These are phyloP conservation scores for Trichaptum fuscoviolaceum DNA, from an alignment of 768 basidiomycete genomes.

Conservation along the genomic window DNA sequence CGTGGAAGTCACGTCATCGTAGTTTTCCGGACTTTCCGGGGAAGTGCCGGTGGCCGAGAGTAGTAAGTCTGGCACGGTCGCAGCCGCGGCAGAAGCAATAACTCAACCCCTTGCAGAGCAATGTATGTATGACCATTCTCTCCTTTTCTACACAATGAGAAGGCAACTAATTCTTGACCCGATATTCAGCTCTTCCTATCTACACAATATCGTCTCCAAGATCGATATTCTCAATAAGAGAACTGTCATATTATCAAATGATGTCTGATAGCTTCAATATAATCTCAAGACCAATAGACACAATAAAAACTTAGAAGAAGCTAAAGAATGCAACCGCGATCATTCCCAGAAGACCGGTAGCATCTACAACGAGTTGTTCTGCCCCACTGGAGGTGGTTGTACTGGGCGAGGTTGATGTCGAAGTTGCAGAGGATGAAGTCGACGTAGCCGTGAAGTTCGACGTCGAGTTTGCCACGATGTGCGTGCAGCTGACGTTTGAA, in stretches of 20 bases:
- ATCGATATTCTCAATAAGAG: no score
- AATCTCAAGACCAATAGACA: neutral
- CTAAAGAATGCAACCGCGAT: neutral
- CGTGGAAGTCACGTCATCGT: neutral
- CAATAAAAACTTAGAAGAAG: neutral
- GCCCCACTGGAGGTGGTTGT: neutral
- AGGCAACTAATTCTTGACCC: no score
- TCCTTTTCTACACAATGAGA: no score
- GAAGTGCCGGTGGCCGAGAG: no score
- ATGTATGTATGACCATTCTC: no score
- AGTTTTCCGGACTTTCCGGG: neutral
- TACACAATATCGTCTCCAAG: no score
- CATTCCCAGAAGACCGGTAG: neutral
- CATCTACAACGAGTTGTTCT: neutral
- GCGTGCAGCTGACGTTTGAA: constrained; percentile 34
- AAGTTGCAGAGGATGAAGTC: neutral
- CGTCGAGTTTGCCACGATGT: constrained; percentile 16
- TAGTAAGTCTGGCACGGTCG: no score
- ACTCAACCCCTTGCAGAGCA: no score
- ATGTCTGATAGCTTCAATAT: no score
- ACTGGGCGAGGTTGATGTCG: neutral
- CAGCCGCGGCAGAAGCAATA: no score
- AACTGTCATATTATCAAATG: no score
- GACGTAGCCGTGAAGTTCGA: constrained; percentile 1
- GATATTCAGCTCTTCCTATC: no score